A percentile compares a stretch with the other conserved stretches of the same genome.
Evolutionary conservation across 768 basidiomycete species (phyloP).

Genomic region (Collybia sordida): DNA sequence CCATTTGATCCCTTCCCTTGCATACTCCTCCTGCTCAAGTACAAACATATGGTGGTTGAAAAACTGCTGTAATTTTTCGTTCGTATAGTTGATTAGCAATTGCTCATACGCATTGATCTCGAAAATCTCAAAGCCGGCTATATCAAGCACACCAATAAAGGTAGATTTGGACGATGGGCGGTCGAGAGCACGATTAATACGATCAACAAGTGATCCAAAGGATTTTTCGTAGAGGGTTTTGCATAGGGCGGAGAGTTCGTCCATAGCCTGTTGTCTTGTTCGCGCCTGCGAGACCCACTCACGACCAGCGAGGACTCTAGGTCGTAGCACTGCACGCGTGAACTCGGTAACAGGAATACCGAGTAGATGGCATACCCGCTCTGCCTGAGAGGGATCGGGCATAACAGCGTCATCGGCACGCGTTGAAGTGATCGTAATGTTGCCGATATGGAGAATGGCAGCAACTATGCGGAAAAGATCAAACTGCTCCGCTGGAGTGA

Average conservation of each 20-base stretch:
- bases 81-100: conserved; percentile 97
- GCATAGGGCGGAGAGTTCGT: conserved; percentile 88
- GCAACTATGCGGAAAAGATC: conserved; percentile 94
- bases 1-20: conserved; percentile 96
- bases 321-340: conserved; percentile 82
- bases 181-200: conserved; percentile 93
- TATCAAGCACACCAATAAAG: conserved; percentile 98
- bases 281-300: conserved; percentile 97
- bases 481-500: conserved; percentile 79
- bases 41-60: conserved; percentile 99
- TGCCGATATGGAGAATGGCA: conserved; percentile 93
- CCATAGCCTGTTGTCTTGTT: conserved; percentile 87
- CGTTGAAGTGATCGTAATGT: conserved; percentile 79
- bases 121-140: conserved; percentile 98
- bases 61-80: conserved; percentile 97
- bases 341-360: conserved; percentile 89
- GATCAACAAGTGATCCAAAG: conserved; percentile 90
- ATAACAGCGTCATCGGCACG: conserved; percentile 79
- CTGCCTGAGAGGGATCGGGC: conserved; percentile 82
- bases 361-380: conserved; percentile 86
- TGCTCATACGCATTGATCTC: conserved; percentile 96
- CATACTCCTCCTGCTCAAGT: conserved; percentile 97
- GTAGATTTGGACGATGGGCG: conserved; percentile 88
- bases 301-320: conserved; percentile 88
- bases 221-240: conserved; percentile 98